phyloP scores from a whole-genome alignment of 345 rosid species.

The Camelina hispida region DNA sequence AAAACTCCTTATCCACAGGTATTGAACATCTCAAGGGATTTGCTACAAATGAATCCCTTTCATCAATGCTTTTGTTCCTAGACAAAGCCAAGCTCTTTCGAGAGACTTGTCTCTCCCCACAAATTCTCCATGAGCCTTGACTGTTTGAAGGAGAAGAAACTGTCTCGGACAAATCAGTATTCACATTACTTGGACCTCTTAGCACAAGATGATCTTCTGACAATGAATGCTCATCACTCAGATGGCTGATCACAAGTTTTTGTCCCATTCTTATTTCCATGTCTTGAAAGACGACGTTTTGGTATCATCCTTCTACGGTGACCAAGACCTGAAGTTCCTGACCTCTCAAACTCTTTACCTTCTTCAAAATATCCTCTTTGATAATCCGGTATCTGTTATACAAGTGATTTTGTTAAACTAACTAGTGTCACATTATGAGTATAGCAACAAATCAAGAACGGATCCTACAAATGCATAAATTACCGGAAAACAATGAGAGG shows the following conservation, averaged over 20 bases:
- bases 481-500: constrained; percentile 14
- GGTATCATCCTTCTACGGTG: constrained; percentile 62
- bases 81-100: constrained; percentile 26
- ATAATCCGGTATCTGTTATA: constrained; percentile 38
- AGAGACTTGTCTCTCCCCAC: constrained; percentile 39
- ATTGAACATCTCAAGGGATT: constrained; percentile 31
- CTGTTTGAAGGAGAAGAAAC: constrained; percentile 45
- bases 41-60: constrained; percentile 31
- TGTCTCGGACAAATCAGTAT: constrained; percentile 47
- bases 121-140: constrained; percentile 47
- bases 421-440: neutral
- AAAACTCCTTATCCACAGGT: constrained; percentile 48
- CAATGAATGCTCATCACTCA: constrained; percentile 50
- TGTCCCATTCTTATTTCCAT: constrained; percentile 44
- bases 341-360: constrained; percentile 46
- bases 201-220: constrained; percentile 47
- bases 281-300: constrained; percentile 59
- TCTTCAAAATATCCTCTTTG: constrained; percentile 49
- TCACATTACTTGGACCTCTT: constrained; percentile 48
- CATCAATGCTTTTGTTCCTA: constrained; percentile 31
- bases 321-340: constrained; percentile 40
- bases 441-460: constrained; percentile 12
- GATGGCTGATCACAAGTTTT: constrained; percentile 51
- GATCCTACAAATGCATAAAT: constrained; percentile 1
- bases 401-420: constrained; percentile 16